A percentile compares a stretch with the other conserved stretches of the same genome.
These are phyloP conservation scores for Lachnellula hyalina DNA, from an alignment of 2,329 filamentous ascomycete species.

Conservation along the genomic window DNA sequence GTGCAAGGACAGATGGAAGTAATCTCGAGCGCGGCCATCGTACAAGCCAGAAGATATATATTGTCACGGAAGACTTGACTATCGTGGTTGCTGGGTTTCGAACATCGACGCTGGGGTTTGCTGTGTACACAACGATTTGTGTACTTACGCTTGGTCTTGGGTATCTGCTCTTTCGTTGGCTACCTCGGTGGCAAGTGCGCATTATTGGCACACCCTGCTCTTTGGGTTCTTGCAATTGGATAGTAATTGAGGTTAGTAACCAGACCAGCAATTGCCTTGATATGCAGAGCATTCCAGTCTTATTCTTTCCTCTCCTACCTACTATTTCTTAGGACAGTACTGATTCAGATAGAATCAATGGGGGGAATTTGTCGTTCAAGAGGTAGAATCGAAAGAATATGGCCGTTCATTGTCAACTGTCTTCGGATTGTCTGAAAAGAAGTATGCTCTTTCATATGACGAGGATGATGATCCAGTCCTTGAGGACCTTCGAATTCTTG, in stretches of 20 bases:
- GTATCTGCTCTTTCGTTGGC: constrained; percentile 83
- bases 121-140: constrained; percentile 66
- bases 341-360: constrained; percentile 70
- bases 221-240: constrained; percentile 77
- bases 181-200: constrained; percentile 79
- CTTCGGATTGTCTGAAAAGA: constrained; percentile 64
- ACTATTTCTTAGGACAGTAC: constrained; percentile 3
- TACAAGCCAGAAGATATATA: constrained; percentile 84
- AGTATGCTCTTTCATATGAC: constrained; percentile 49
- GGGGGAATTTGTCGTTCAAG: constrained; percentile 80
- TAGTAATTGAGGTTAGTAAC: constrained; percentile 71
- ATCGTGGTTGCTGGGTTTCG: constrained; percentile 89
- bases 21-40: constrained; percentile 55
- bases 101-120: constrained; percentile 66
- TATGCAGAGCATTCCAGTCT: background rate
- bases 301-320: background rate
- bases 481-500: constrained; percentile 67
- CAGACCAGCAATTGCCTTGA: background rate
- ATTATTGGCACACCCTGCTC: constrained; percentile 65
- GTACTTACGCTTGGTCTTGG: constrained; percentile 67
- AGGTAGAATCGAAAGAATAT: constrained; percentile 52
- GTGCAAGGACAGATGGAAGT: constrained; percentile 63
- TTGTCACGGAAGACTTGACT: constrained; percentile 87
- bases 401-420: constrained; percentile 54
- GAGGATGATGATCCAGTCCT: constrained; percentile 78